Base-by-base conservation (phyloP, 2,329 filamentous ascomycete genomes). In the Cladosporium austrohemisphaericum region DNA sequence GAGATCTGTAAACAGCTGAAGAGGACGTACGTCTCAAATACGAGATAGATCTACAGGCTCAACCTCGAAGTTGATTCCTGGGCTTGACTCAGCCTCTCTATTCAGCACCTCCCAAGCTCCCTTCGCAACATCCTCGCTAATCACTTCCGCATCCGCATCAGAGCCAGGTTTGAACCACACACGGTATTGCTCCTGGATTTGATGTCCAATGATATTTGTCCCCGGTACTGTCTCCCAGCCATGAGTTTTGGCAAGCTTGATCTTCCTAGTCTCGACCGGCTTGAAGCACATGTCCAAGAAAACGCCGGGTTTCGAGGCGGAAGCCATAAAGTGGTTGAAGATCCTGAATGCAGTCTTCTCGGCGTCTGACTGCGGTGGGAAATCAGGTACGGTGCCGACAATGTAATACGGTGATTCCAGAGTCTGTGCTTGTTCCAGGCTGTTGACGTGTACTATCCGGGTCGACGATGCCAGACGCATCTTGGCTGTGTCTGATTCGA, bases 221-320 rank as follows among this genome's bases (percentile, higher is more conserved):
- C 71, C 72, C 52, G 72, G 69, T 0, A 73, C 66, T 0, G 56
- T 61, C 9, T 52, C 55, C 70, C 71, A 74, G 1, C 61, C 63
- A 13, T 58, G 40, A 7, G 35, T 50, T 50, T 66, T 56, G 0
- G 62, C 68, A 16, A 65, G 48, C 55, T 66, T 67, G 29, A 71
- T 60, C 51, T 60, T 65, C 38, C 69, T 58, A 3, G 70, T 72
- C 5, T 59, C 57, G 11, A 66, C 54, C 1, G 69, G 70, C 54
- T 72, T 71, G 57, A 69, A 72, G 52, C 70, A 72, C 68, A 72
- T 71, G 25, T 72, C 70, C 28, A 72, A 51, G 48, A 72, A 44
- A 1, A 71, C 61, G 0, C 68, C 68, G 47, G 62, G 66, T 5
- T 28, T 25, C 13, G 23, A 10, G 8, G 25, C 26, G 10, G 37